Percentiles rank a stretch among this genome's conserved stretches.
phyloP scores from a whole-genome alignment of 2,329 filamentous ascomycete species.

The Arachnomyces sp. region DNA sequence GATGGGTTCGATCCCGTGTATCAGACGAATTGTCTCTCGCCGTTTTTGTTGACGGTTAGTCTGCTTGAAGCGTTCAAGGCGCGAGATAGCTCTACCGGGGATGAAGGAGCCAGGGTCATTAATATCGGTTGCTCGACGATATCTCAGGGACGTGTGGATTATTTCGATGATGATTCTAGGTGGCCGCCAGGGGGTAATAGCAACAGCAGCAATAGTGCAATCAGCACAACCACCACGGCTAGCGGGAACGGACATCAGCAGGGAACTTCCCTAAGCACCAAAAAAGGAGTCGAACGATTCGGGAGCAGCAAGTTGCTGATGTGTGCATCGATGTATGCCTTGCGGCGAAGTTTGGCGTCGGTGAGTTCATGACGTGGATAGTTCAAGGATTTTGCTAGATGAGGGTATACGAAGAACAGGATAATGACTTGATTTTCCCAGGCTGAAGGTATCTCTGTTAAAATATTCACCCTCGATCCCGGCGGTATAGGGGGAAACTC shows the following conservation, averaged over 20 bases:
- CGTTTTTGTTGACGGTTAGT: constrained; percentile 28
- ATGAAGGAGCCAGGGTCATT: constrained; percentile 27
- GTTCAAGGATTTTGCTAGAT: constrained; percentile 1
- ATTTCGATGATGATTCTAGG: constrained; percentile 19
- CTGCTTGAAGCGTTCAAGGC: constrained; percentile 30
- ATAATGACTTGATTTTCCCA: constrained; percentile 11
- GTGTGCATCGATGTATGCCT: constrained; percentile 28
- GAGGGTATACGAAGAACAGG: constrained; percentile 3
- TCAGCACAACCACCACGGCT: constrained; percentile 2
- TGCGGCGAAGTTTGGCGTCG: constrained; percentile 27
- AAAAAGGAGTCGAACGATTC: constrained; percentile 24
- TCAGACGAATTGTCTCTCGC: constrained; percentile 30
- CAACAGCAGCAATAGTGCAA: too few species aligned
- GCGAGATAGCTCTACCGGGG: constrained; percentile 21
- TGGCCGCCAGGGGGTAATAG: too few species aligned
- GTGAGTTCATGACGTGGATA: constrained; percentile 17
- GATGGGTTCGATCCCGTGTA: constrained; percentile 31
- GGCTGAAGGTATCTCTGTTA: constrained; percentile 28
- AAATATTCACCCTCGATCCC: constrained; percentile 30
- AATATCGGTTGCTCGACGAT: constrained; percentile 28
- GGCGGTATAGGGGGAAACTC: constrained; percentile 22
- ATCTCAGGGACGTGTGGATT: constrained; percentile 24
- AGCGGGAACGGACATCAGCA: constrained; percentile 11
- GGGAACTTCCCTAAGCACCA: constrained; percentile 22
- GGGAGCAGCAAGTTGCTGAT: constrained; percentile 30